Evolutionary conservation across 306 rosid genomes (phyloP), one percentile per base, ranked within the genome.

Genomic region (Casuarina equisetifolia): DNA sequence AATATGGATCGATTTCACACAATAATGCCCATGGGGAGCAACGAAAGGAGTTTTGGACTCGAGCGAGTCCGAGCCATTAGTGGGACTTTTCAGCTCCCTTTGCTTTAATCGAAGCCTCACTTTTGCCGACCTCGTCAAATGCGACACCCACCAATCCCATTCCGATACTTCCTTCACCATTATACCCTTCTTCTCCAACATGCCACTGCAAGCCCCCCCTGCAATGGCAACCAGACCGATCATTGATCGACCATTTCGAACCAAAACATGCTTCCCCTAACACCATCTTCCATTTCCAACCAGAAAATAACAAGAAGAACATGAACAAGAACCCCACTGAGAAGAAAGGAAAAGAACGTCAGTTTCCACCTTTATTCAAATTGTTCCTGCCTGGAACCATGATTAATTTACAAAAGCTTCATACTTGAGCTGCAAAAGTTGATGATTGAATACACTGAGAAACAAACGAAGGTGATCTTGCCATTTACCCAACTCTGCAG

Each of bases 111-210:
- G 82, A 78, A 76, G 90, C 73, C 82, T 48, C 76, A 9, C 82
- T 82, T 86, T 86, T 76, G 84, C 88, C 82, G 78, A 80, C 88
- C 88, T 72, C 83, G 81, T 79, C 76, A 17, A 64, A 69, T 35
- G 72, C 54, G 61, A 19, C 64, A 76, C 84, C 77, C 36, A 61
- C 69, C 72, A 54, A 79, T 25, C 20, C 25, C 40, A 50, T 69
- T 48, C 17, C 8, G 46, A 45, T 8, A 32, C 46, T 45, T n/a
- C 13, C 2, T 4, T 72, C 35, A 62, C 78, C n/a, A 50, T 7
- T 39, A 38, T 39, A n/a, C 77, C 25, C 36, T 6, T 25, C 32
- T 25, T 25, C 32, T 3, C 7, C 48, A 44, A 44, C 1, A 44
- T 44, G 8, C 48, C 9, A 44, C 1, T 44, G 3, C 53, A 49